Evolutionary conservation across 2,329 filamentous ascomycete genomes (phyloP).

Genomic region (Akanthomyces dipterigenus): DNA sequence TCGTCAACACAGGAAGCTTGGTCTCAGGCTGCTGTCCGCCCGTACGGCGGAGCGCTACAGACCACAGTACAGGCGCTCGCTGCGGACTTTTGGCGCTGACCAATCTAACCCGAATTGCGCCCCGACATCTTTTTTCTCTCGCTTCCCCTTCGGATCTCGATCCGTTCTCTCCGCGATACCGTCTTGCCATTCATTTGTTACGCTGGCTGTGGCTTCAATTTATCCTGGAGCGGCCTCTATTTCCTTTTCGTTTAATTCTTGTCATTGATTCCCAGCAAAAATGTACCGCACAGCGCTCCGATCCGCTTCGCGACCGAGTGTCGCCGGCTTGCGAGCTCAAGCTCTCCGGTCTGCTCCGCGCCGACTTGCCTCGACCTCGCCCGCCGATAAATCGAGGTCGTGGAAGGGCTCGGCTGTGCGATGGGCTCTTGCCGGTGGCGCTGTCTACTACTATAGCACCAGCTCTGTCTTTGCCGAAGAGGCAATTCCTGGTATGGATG

Average conservation of each 20-base stretch:
- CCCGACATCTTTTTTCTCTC: constrained; percentile 2
- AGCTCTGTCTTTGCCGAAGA: constrained; percentile 82
- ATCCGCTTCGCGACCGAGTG: constrained; percentile 38
- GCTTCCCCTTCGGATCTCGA: neutral
- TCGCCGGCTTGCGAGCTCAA: constrained; percentile 35
- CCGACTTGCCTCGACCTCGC: constrained; percentile 42
- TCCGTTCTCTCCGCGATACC: neutral
- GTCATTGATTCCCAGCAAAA: constrained; percentile 5
- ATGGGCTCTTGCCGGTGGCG: constrained; percentile 68
- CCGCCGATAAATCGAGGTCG: constrained; percentile 62
- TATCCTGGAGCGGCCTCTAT: neutral
- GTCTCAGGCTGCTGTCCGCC: too few species aligned
- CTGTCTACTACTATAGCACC: constrained; percentile 92
- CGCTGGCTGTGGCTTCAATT: constrained; percentile 5
- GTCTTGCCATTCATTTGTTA: neutral
- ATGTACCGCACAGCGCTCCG: constrained; percentile 51
- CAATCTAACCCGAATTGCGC: constrained; percentile 3
- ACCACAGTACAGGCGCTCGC: neutral
- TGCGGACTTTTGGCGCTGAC: constrained; percentile 9
- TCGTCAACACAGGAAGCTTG: too few species aligned
- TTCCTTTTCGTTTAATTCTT: constrained; percentile 10
- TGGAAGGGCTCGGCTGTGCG: constrained; percentile 73
- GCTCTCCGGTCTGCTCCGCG: constrained; percentile 34
- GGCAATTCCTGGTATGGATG: constrained; percentile 54
- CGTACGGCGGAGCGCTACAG: neutral